Conservation (phyloP, 805 yeast species). For the Kregervanrija fluxuum region DNA sequence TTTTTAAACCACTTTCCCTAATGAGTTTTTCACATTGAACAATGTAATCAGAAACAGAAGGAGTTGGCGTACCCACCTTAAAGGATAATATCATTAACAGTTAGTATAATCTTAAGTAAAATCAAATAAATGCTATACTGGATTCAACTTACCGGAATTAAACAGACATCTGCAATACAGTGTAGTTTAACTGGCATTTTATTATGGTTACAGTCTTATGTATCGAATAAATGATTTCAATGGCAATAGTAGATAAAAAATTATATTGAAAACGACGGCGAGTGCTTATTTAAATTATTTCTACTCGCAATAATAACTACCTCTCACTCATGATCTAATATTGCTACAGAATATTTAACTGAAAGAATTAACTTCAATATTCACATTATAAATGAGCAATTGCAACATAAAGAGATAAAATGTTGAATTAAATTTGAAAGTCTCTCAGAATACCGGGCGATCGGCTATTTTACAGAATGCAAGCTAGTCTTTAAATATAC, state of each 20-base stretch:
- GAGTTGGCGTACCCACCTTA: constrained; percentile 67
- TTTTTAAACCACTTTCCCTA: constrained; percentile 52
- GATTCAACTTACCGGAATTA: constrained; percentile 62
- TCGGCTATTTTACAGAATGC: no score
- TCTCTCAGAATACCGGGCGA: no score
- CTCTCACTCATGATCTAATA: no score
- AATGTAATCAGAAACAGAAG: constrained; percentile 78
- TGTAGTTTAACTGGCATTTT: constrained; percentile 36
- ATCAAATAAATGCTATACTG: no score
- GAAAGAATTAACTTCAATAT: no score
- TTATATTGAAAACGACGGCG: not conserved
- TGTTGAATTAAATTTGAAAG: no score
- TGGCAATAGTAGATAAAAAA: not conserved
- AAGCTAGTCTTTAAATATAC: no score
- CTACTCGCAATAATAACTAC: no score
- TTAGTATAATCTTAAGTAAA: not conserved
- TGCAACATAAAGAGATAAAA: no score
- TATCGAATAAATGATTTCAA: not conserved
- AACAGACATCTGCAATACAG: constrained; percentile 81
- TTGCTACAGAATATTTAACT: no score
- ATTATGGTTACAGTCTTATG: not conserved
- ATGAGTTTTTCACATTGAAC: constrained; percentile 62
- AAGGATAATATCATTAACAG: constrained; percentile 5
- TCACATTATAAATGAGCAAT: no score
- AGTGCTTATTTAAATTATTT: not conserved